Base-by-base conservation (phyloP, 345 rosid species). In the Trapa bicornis region DNA sequence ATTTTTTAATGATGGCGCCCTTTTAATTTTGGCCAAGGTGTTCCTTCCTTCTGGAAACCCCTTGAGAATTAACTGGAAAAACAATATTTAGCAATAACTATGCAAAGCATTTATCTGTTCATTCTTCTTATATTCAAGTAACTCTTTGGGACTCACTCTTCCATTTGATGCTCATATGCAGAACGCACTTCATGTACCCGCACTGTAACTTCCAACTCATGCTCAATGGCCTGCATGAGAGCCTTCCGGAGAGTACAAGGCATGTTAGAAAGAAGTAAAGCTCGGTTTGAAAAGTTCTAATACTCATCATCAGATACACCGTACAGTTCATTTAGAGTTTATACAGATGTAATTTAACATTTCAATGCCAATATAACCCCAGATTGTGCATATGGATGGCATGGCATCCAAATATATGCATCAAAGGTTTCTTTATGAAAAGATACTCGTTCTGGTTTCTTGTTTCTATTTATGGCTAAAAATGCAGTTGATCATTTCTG, bases 151-250 rank as follows among this genome's bases (percentile, higher is more conserved):
- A 82, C 99, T 82, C 80, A 94, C 97, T 85, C 99, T 83, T 94
- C 89, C 80, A 89, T 80, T 80, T 91, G 97, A 67, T 89, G 88
- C 72, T 85, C 97, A 69, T 94, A 89, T 70, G 84, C 96, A 60
- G 90, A 73, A 36, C 99, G 96, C 47, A 91, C 99, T 87, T 91
- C 99, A 69, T 91, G 90, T 38, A 94, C 93, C 66, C 91, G 84
- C 8, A 94, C 83, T 50, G 83, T 89, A 71, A 94, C 88, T 85
- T 94, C 99, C 71, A 91, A 88, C 68, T 94, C 99, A 77, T 94
- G 96, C 81, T 94, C 99, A 80, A 94, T 84, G 57, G 87, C 77
- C 75, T 84, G 91, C 89, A 91, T 87, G 73, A 94, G 72, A 70
- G 90, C 90, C 99, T 94, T 78, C 73, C 54, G 66, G 54, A 42